Percentiles rank a stretch among this genome's conserved stretches.
These are phyloP conservation scores for Melastoma candidum DNA, from an alignment of 441 rosid species.

Conservation along the genomic window DNA sequence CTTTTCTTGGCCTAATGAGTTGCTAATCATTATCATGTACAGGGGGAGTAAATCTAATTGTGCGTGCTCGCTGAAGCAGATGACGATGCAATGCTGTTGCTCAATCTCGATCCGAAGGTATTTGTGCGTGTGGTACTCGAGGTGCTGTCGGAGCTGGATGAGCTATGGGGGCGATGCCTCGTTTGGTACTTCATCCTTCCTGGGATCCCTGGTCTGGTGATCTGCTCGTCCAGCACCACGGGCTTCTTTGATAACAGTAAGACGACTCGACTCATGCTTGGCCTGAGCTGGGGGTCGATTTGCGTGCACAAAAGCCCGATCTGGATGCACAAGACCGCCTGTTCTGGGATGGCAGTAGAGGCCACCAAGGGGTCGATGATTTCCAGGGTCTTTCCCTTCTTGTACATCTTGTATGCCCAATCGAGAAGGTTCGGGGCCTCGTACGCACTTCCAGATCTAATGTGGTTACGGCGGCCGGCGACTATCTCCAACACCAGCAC, in stretches of 20 bases:
- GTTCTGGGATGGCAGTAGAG: constrained; percentile 36
- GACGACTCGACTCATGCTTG: constrained; percentile 51
- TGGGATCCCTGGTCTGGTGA: constrained; percentile 50
- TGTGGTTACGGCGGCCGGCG: constrained; percentile 65
- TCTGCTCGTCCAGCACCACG: constrained; percentile 46
- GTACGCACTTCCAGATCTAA: constrained; percentile 23
- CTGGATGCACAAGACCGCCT: constrained; percentile 58
- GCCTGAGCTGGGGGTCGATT: constrained; percentile 64
- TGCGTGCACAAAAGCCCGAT: constrained; percentile 75
- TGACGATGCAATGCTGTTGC: too few relatives aligned
- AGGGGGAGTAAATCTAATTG: too few relatives aligned
- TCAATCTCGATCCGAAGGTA: too few relatives aligned
- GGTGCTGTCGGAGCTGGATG: too few relatives aligned
- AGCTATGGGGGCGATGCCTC: too few relatives aligned
- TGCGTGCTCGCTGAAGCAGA: too few relatives aligned
- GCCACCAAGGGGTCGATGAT: constrained; percentile 47
- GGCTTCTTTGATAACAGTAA: constrained; percentile 61
- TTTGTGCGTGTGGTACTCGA: too few relatives aligned
- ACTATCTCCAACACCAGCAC: constrained; percentile 78
- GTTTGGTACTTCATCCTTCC: constrained; percentile 17
- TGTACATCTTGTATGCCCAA: constrained; percentile 73
- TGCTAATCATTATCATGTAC: too few relatives aligned
- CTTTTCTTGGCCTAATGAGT: too few relatives aligned
- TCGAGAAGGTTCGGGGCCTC: constrained; percentile 69
- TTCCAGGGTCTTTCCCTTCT: constrained; percentile 57